Evolutionary conservation across 192 early-diverging fungal genomes (phyloP).

Genomic region (Backusella tarrabulga): DNA sequence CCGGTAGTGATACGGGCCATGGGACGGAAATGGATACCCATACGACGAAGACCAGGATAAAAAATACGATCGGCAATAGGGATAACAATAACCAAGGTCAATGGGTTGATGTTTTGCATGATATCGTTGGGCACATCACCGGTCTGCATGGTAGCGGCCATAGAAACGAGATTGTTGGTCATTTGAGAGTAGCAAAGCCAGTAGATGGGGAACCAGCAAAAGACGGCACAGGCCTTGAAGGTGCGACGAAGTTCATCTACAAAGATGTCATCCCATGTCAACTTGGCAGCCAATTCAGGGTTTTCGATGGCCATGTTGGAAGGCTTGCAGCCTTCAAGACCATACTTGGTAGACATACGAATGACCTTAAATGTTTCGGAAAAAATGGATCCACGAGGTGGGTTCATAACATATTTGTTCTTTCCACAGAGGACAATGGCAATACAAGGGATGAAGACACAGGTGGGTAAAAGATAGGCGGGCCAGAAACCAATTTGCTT

Average conservation of each 20-base stretch:
- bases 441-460: slow-evolving; percentile 53
- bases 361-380: slow-evolving; percentile 46
- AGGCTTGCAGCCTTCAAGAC: slow-evolving; percentile 57
- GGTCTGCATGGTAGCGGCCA: slow-evolving; percentile 26
- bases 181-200: slow-evolving; percentile 74
- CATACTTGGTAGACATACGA: slow-evolving; percentile 34
- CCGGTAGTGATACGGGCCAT: slow-evolving; percentile 64
- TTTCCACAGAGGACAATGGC: slow-evolving; percentile 45
- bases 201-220: slow-evolving; percentile 69
- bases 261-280: slow-evolving; percentile 68
- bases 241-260: slow-evolving; percentile 60
- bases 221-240: slow-evolving; percentile 63
- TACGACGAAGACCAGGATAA: slow-evolving; percentile 55
- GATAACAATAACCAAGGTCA: slow-evolving; percentile 63
- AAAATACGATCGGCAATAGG: slow-evolving; percentile 61
- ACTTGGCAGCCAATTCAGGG: slow-evolving; percentile 10
- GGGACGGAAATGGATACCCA: slow-evolving; percentile 51
- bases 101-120: slow-evolving; percentile 60
- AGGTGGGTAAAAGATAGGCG: slow-evolving; percentile 52
- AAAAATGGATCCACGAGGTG: slow-evolving; percentile 58
- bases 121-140: slow-evolving; percentile 59
- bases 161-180: slow-evolving; percentile 59
- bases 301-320: slow-evolving; percentile 39
- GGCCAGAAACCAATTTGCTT: slow-evolving; percentile 54
- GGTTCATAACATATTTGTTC: slow-evolving; percentile 44